Conservation (phyloP, 768 basidiomycete genomes). For the Tephrocybe rancida region DNA sequence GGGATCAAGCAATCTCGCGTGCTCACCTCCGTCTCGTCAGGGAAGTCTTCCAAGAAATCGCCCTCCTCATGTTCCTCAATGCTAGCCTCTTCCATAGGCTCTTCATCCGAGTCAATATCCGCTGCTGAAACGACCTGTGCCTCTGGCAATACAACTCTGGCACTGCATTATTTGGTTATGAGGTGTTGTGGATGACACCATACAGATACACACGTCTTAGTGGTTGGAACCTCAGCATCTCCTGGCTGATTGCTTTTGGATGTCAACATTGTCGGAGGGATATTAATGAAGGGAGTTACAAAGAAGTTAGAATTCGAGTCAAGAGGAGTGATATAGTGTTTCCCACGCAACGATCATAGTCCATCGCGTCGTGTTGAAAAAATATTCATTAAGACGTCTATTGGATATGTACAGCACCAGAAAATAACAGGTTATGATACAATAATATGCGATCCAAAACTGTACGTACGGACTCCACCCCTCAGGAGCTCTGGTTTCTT, state of each 20-base stretch:
- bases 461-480: background rate
- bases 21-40: slow-evolving; percentile 82
- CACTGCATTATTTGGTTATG: slow-evolving; percentile 20
- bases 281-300: background rate
- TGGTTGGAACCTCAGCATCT: background rate
- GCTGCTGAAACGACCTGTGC: slow-evolving; percentile 27
- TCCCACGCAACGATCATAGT: background rate
- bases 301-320: background rate
- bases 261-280: background rate
- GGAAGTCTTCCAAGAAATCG: slow-evolving; percentile 76
- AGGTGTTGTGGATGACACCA: background rate
- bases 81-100: slow-evolving; percentile 40
- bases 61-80: slow-evolving; percentile 53
- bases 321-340: background rate
- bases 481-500: slow-evolving; percentile 63
- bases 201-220: slow-evolving; percentile 11
- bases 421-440: slow-evolving; percentile 14
- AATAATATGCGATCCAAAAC: background rate
- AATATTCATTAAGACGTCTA: background rate
- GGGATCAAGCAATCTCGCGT: background rate
- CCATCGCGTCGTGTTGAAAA: background rate
- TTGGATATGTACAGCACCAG: slow-evolving; percentile 5
- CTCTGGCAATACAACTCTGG: slow-evolving; percentile 52
- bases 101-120: slow-evolving; percentile 48
- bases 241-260: background rate